Evolutionary conservation across 2,329 filamentous ascomycete genomes (phyloP).

Genomic region (Elsinoe fawcettii): DNA sequence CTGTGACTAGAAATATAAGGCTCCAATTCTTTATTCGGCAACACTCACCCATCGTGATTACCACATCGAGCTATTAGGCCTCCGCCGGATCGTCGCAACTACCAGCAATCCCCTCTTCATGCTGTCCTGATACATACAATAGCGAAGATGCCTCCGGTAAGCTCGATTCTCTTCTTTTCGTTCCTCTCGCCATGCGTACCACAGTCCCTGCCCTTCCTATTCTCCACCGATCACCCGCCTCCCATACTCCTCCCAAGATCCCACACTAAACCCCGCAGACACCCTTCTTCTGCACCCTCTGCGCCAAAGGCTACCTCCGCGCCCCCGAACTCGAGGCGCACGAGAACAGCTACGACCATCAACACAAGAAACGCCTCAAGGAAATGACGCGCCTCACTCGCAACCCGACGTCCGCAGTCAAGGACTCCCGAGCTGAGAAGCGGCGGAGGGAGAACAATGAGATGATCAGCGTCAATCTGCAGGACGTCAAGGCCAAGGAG

Average conservation of each 20-base stretch:
- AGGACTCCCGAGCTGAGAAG: slow-evolving; percentile 57
- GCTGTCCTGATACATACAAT: neutral
- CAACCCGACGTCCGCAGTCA: slow-evolving; percentile 57
- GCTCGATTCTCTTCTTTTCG: too few relatives aligned
- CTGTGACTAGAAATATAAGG: too few relatives aligned
- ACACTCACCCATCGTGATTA: too few relatives aligned
- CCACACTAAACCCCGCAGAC: slow-evolving; percentile 16
- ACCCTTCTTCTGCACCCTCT: slow-evolving; percentile 52
- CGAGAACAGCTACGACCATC: slow-evolving; percentile 88
- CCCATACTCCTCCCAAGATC: slow-evolving; percentile 3
- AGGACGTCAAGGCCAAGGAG: neutral
- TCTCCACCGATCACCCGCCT: neutral
- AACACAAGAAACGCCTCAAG: slow-evolving; percentile 81
- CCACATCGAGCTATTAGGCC: too few relatives aligned
- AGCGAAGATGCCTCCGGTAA: slow-evolving; percentile 15
- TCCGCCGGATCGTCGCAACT: too few relatives aligned
- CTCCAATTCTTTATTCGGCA: too few relatives aligned
- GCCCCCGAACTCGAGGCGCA: slow-evolving; percentile 97
- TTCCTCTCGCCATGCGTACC: too few relatives aligned
- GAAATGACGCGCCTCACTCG: slow-evolving; percentile 80
- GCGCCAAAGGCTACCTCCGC: slow-evolving; percentile 87
- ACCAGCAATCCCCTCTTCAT: neutral
- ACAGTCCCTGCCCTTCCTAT: neutral
- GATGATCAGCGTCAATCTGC: slow-evolving; percentile 17
- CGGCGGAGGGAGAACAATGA: slow-evolving; percentile 17